Percentiles rank a stretch among this genome's conserved stretches.
Conservation (phyloP, 495 filamentous ascomycete species). For the Sabuloglossum arenarium region DNA sequence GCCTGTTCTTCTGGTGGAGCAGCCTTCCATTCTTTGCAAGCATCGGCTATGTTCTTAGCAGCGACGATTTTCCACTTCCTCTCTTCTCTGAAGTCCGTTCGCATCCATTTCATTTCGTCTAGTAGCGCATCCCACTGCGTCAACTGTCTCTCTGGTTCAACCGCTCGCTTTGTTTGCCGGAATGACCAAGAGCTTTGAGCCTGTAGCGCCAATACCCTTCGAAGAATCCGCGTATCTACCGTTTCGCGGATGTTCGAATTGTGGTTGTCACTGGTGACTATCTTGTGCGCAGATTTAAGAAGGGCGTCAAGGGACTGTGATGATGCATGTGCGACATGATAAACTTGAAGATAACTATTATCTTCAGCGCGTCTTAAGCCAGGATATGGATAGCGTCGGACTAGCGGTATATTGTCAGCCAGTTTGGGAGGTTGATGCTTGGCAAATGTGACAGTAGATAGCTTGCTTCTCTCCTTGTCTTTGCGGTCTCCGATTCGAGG, state of each 20-base stretch:
- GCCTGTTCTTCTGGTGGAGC: conserved; percentile 36
- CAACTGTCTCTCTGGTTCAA: conserved; percentile 52
- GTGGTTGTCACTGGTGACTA: conserved; percentile 56
- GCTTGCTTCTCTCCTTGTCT: conserved; percentile 39
- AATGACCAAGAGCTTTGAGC: conserved; percentile 78
- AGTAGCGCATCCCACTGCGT: conserved; percentile 73
- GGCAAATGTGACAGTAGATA: conserved; percentile 66
- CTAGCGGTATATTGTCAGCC: neutral
- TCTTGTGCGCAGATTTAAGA: conserved; percentile 57
- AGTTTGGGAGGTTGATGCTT: conserved; percentile 21
- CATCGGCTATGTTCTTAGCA: conserved; percentile 52
- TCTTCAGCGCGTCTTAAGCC: conserved; percentile 5
- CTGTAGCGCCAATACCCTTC: conserved; percentile 72
- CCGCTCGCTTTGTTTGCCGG: conserved; percentile 57
- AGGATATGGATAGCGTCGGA: neutral
- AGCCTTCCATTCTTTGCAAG: conserved; percentile 62
- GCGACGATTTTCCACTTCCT: conserved; percentile 78
- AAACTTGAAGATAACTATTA: conserved; percentile 60
- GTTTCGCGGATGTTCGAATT: conserved; percentile 57
- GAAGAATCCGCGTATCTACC: conserved; percentile 64
- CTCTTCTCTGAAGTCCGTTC: conserved; percentile 86
- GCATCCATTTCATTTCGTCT: conserved; percentile 90
- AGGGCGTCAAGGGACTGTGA: conserved; percentile 44
- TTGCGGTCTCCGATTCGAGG: conserved; percentile 34
- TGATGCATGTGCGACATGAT: conserved; percentile 52